These are phyloP conservation scores for Sporobolomyces phaffii DNA, from an alignment of 768 basidiomycete genomes.

Conservation along the genomic window DNA sequence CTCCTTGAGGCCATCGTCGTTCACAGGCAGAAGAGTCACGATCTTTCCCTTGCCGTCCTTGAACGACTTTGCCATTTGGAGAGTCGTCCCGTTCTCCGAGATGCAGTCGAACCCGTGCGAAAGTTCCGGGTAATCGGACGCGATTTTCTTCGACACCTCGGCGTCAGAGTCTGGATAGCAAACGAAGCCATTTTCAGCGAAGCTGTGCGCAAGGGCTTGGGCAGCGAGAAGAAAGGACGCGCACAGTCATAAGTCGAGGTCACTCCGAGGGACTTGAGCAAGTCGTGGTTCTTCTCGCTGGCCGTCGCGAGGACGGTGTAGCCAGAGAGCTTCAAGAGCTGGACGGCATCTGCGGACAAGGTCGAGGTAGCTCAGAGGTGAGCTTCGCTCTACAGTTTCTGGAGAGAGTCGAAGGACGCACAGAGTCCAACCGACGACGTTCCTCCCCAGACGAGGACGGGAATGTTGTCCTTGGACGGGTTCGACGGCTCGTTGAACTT, in stretches of 20 bases:
- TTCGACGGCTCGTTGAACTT: neutral
- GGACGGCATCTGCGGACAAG: constrained; percentile 44
- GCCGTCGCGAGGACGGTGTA: constrained; percentile 52
- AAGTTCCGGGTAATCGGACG: constrained; percentile 24
- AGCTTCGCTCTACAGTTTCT: no score
- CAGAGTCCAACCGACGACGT: constrained; percentile 25
- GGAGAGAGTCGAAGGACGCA: constrained; percentile 3
- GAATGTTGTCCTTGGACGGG: constrained; percentile 6
- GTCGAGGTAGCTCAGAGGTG: no score
- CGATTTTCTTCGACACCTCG: constrained; percentile 29
- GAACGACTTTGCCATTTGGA: constrained; percentile 2
- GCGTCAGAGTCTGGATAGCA: constrained; percentile 24
- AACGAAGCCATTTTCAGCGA: neutral
- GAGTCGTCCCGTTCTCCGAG: constrained; percentile 28
- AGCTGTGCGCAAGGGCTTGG: no score
- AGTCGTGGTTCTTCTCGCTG: constrained; percentile 48
- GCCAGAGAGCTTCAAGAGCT: constrained; percentile 51
- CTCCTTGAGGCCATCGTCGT: constrained; percentile 8
- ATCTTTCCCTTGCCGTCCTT: constrained; percentile 21
- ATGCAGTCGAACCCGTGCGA: constrained; percentile 34
- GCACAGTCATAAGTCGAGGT: constrained; percentile 49
- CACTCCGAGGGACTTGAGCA: constrained; percentile 51
- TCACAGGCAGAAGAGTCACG: constrained; percentile 13
- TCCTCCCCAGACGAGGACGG: constrained; percentile 34
- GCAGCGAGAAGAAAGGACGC: neutral